These are phyloP conservation scores for Fusarium verrucosum DNA, from an alignment of 2,329 filamentous ascomycete genomes.

Conservation along the genomic window DNA sequence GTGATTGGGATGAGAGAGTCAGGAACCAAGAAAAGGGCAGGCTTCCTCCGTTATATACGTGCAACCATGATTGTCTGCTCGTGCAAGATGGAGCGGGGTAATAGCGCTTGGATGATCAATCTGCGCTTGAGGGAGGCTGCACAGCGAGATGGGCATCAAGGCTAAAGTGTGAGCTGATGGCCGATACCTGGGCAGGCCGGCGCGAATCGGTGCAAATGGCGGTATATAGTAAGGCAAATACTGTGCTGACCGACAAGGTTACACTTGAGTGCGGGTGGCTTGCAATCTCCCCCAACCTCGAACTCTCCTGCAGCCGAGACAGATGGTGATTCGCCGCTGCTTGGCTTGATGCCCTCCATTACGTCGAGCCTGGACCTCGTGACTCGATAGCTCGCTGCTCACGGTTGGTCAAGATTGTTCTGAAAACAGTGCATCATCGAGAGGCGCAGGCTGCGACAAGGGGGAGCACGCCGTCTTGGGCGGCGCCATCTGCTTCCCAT, in stretches of 20 bases:
- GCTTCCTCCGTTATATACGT: slow-evolving; percentile 30
- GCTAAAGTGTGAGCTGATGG: not conserved
- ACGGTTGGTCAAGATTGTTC: slow-evolving; percentile 20
- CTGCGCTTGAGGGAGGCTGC: slow-evolving; percentile 10
- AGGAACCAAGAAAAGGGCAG: slow-evolving; percentile 7
- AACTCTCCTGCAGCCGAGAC: slow-evolving; percentile 30
- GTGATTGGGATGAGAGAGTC: slow-evolving; percentile 11
- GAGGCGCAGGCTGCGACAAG: slow-evolving; percentile 11
- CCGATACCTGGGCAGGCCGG: slow-evolving; percentile 9
- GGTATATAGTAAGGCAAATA: slow-evolving; percentile 35
- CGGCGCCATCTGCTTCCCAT: not conserved
- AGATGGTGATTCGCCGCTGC: slow-evolving; percentile 22
- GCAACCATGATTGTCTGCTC: slow-evolving; percentile 18
- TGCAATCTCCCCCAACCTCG: slow-evolving; percentile 27
- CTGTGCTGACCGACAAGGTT: slow-evolving; percentile 35
- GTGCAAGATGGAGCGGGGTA: slow-evolving; percentile 40
- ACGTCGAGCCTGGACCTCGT: slow-evolving; percentile 24
- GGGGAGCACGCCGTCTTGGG: not conserved
- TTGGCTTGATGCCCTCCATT: slow-evolving; percentile 24
- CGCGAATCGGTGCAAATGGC: not conserved
- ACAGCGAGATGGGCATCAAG: slow-evolving; percentile 5
- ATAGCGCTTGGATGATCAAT: slow-evolving; percentile 36
- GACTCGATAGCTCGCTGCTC: slow-evolving; percentile 13
- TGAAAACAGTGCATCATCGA: slow-evolving; percentile 26
- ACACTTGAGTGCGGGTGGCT: slow-evolving; percentile 32